Percentiles rank a stretch among this genome's conserved stretches.
phyloP scores from a whole-genome alignment of 1,284 basidiomycete genomes.

The Athelia sp. region DNA sequence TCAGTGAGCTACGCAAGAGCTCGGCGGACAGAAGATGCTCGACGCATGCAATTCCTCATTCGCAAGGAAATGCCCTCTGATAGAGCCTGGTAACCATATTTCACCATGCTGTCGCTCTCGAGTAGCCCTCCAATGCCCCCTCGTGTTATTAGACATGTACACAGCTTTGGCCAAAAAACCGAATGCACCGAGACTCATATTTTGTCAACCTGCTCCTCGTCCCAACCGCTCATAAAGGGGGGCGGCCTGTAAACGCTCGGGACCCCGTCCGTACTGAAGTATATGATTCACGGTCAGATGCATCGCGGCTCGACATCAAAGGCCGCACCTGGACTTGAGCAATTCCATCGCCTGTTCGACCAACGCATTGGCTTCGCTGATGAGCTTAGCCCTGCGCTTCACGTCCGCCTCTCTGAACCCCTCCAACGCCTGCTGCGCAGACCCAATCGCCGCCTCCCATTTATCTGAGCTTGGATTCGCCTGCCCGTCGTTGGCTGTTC shows the following conservation, averaged over 20 bases:
- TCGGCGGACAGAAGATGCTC: no score
- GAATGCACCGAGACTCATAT: not conserved
- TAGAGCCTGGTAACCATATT: no score
- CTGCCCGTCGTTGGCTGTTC: not conserved
- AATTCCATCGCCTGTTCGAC: not conserved
- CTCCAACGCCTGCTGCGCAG: not conserved
- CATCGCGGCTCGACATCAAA: not conserved
- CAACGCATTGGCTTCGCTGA: not conserved
- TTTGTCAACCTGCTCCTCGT: not conserved
- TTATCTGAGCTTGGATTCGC: not conserved
- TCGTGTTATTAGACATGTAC: no score
- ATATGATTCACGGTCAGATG: not conserved
- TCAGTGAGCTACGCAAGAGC: no score
- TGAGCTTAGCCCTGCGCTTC: not conserved
- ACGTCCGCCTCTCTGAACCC: not conserved
- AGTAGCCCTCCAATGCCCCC: no score
- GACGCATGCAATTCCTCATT: no score
- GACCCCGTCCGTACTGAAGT: not conserved
- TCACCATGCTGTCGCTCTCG: no score
- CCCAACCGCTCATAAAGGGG: not conserved
- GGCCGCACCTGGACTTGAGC: not conserved
- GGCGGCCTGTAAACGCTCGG: not conserved
- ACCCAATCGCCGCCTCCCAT: not conserved
- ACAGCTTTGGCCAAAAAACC: no score
- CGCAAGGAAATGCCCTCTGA: no score